Evolutionary conservation across 2,329 filamentous ascomycete genomes (phyloP).

Genomic region (Phaeosphaeria sp.): DNA sequence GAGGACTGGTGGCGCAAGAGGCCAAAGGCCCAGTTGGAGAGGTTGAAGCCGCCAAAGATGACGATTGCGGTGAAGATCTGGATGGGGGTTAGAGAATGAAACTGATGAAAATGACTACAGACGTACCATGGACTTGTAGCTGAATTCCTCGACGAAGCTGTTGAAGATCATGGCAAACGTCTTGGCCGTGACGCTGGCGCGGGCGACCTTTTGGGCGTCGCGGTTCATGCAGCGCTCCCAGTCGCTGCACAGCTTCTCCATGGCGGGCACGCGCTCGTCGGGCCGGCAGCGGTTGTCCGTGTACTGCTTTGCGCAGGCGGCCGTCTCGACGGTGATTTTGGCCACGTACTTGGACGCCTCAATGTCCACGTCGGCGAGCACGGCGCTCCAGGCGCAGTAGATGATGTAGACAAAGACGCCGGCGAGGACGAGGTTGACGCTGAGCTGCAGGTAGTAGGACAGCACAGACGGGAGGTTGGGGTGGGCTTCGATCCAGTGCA

Average conservation of each 20-base stretch:
- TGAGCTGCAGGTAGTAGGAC: conserved; percentile 70
- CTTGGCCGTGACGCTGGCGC: conserved; percentile 80
- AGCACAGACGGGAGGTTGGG: conserved; percentile 70
- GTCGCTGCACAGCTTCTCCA: conserved; percentile 74
- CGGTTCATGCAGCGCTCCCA: conserved; percentile 90
- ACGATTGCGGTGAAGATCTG: conserved; percentile 57
- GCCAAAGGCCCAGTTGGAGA: conserved; percentile 67
- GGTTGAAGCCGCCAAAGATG: conserved; percentile 60
- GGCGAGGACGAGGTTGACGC: conserved; percentile 70
- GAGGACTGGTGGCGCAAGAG: conserved; percentile 53
- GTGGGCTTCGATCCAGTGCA: conserved; percentile 68
- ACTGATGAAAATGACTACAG: no score
- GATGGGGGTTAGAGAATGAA: not conserved
- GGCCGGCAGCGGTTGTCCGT: conserved; percentile 76
- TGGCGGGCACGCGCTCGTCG: conserved; percentile 71
- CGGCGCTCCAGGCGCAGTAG: conserved; percentile 71
- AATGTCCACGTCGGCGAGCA: conserved; percentile 76
- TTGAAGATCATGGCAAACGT: conserved; percentile 94
- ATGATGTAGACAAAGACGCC: conserved; percentile 68
- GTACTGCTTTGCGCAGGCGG: conserved; percentile 75
- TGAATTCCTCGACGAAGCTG: conserved; percentile 88
- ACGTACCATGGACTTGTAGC: conserved; percentile 76
- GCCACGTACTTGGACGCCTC: conserved; percentile 73
- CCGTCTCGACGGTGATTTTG: conserved; percentile 74
- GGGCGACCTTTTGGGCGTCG: conserved; percentile 78